Conservation (phyloP, 805 yeast species). For the Candida maesae region DNA sequence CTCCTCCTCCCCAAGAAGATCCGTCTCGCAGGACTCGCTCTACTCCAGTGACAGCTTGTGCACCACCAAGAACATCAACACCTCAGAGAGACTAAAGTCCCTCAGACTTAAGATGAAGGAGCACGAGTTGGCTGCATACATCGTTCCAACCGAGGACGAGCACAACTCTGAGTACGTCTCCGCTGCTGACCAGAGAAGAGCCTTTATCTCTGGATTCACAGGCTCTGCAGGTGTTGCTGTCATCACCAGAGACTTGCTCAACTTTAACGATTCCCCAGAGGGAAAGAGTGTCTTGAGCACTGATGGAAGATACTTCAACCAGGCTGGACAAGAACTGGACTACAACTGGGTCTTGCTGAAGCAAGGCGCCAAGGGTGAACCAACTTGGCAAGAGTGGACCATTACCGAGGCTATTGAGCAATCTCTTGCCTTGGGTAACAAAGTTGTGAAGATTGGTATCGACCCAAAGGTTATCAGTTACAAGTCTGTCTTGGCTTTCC, state of each 20-base stretch:
- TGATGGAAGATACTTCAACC: slow-evolving; percentile 92
- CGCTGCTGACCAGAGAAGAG: slow-evolving; percentile 75
- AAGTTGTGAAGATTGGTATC: slow-evolving; percentile 58
- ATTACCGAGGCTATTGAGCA: slow-evolving; percentile 48
- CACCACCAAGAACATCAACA: slow-evolving; percentile 43
- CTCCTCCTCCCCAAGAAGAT: slow-evolving; percentile 22
- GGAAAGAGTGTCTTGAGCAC: slow-evolving; percentile 83
- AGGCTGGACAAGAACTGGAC: slow-evolving; percentile 82
- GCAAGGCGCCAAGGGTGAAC: slow-evolving; percentile 68
- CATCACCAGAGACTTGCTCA: slow-evolving; percentile 50
- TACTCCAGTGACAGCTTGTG: slow-evolving; percentile 39
- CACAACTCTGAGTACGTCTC: slow-evolving; percentile 92
- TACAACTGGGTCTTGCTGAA: slow-evolving; percentile 74
- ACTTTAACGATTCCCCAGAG: slow-evolving; percentile 38
- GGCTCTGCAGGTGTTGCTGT: slow-evolving; percentile 94
- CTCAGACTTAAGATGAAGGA: slow-evolving; percentile 64
- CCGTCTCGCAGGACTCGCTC: slow-evolving; percentile 30
- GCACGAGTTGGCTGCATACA: slow-evolving; percentile 65
- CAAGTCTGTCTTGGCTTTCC: slow-evolving; percentile 30
- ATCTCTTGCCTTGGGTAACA: slow-evolving; percentile 38
- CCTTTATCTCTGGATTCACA: slow-evolving; percentile 80
- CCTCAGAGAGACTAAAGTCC: slow-evolving; percentile 53
- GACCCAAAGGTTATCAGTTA: slow-evolving; percentile 74
- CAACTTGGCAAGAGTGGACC: slow-evolving; percentile 81
- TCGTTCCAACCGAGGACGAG: slow-evolving; percentile 85